A percentile compares a stretch with the other conserved stretches of the same genome.
Evolutionary conservation across 2,329 filamentous ascomycete species (phyloP).

Genomic region (Arthrobotrys sphaeroides): DNA sequence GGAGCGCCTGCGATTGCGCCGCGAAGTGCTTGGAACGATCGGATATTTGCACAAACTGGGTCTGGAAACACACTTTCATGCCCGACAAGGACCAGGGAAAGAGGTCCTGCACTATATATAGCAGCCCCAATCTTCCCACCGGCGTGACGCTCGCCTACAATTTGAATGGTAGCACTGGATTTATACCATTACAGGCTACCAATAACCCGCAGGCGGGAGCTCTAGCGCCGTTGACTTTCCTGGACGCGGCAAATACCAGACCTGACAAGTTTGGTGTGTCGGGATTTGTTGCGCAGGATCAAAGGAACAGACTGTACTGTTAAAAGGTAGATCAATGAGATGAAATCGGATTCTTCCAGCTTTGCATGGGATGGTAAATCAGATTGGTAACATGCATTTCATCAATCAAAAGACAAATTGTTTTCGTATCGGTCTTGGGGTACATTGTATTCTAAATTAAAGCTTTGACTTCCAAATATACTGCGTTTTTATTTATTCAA

Average conservation of each 20-base stretch:
- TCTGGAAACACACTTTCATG: background rate
- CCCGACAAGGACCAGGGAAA: background rate
- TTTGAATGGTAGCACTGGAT: background rate
- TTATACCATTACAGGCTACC: background rate
- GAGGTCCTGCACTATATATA: background rate
- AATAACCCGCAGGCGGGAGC: background rate
- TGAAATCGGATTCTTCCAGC: no score
- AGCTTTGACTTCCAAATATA: no score
- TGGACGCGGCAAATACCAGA: background rate
- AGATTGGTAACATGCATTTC: no score
- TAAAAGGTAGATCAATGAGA: background rate
- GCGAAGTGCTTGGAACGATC: background rate
- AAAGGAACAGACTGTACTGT: background rate
- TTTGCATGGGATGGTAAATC: no score
- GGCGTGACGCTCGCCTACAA: background rate
- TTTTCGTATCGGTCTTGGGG: no score
- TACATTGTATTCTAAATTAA: no score
- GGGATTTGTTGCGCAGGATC: background rate
- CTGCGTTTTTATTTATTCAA: no score
- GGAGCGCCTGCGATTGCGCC: background rate
- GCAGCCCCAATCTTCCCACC: background rate
- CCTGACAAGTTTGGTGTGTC: background rate
- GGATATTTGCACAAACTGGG: background rate
- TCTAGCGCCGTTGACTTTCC: background rate
- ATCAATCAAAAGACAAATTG: no score